Conservation (phyloP, 2,329 filamentous ascomycete species). For the Didymella pomorum region DNA sequence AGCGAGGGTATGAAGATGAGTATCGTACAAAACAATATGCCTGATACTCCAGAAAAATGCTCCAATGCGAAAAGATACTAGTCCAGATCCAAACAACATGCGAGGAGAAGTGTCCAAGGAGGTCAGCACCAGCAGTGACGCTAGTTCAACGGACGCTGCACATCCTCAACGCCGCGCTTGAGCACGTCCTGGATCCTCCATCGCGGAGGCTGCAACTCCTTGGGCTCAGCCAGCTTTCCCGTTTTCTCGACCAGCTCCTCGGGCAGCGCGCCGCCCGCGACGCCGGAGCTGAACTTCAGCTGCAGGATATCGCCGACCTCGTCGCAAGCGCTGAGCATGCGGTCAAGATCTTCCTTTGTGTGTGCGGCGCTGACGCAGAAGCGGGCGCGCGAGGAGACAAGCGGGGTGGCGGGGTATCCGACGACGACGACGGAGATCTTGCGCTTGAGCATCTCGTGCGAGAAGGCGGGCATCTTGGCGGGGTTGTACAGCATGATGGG, state of each 20-base stretch:
- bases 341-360: slow-evolving; percentile 97
- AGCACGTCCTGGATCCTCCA: slow-evolving; percentile 82
- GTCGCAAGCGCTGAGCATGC: slow-evolving; percentile 86
- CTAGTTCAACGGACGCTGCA: slow-evolving; percentile 73
- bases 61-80: background rate
- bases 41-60: slow-evolving; percentile 22
- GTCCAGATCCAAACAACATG: background rate
- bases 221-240: slow-evolving; percentile 57
- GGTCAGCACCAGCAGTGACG: slow-evolving; percentile 34
- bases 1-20: slow-evolving; percentile 34
- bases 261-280: slow-evolving; percentile 85
- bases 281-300: slow-evolving; percentile 95
- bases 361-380: slow-evolving; percentile 97
- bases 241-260: slow-evolving; percentile 74
- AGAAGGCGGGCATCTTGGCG: slow-evolving; percentile 98
- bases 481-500: slow-evolving; percentile 95
- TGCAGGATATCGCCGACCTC: slow-evolving; percentile 91
- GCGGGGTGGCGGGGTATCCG: slow-evolving; percentile 93
- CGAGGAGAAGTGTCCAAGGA: background rate
- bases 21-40: slow-evolving; percentile 23
- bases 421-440: slow-evolving; percentile 98
- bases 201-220: slow-evolving; percentile 70
- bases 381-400: slow-evolving; percentile 91
- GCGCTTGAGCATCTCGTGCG: slow-evolving; percentile 96
- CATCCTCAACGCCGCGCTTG: slow-evolving; percentile 75